phyloP scores from a whole-genome alignment of 192 early-diverging fungal genomes.

The Funneliformis geosporum region DNA sequence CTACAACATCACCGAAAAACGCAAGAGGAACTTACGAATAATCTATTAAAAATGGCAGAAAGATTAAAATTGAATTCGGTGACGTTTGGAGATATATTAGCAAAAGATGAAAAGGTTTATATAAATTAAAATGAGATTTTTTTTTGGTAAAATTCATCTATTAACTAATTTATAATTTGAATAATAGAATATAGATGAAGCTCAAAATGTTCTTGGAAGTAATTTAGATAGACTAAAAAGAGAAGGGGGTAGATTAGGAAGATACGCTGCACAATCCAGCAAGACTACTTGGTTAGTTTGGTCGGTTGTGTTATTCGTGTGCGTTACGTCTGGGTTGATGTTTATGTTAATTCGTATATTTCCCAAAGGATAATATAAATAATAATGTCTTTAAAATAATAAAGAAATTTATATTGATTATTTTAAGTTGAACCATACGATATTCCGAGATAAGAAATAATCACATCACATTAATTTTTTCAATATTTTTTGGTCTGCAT shows the following conservation, averaged over 20 bases:
- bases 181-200: conserved; percentile 41
- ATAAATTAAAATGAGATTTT: neutral
- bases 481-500: neutral
- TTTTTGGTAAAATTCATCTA: neutral
- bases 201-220: conserved; percentile 39
- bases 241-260: conserved; percentile 40
- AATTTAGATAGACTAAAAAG: conserved; percentile 43
- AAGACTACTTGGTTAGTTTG: conserved; percentile 54
- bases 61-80: conserved; percentile 52
- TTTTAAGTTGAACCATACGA: too few species aligned
- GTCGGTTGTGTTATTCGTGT: conserved; percentile 47
- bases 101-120: conserved; percentile 46
- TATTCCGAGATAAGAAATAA: neutral
- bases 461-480: neutral
- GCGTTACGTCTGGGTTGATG: conserved; percentile 45
- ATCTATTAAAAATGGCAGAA: conserved; percentile 50
- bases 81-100: conserved; percentile 46
- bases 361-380: neutral
- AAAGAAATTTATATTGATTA: too few species aligned
- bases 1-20: conserved; percentile 53
- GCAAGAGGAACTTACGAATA: conserved; percentile 52
- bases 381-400: too few species aligned
- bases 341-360: conserved; percentile 35
- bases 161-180: neutral
- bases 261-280: conserved; percentile 43